Conservation (phyloP, 225 moss, liverwort and hornwort genomes). For the Pseudoscleropodium purum region DNA sequence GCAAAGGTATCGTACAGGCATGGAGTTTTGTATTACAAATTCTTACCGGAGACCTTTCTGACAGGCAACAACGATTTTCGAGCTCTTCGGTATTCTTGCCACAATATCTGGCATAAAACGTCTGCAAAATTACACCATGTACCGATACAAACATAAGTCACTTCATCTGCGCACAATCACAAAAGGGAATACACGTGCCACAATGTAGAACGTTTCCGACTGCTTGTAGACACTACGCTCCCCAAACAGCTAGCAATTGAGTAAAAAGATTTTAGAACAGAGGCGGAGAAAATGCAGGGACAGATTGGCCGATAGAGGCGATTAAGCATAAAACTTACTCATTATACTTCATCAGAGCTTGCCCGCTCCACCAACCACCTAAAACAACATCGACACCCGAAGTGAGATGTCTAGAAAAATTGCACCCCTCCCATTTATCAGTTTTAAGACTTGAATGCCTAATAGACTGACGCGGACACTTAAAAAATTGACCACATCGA, state of each 20-base stretch:
- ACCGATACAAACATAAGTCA: not conserved
- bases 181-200: not conserved
- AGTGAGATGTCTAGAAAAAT: not conserved
- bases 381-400: not conserved
- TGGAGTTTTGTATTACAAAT: not conserved
- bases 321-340: constrained; percentile 35
- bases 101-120: constrained; percentile 92
- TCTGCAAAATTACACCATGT: constrained; percentile 14
- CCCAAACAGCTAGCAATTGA: not conserved
- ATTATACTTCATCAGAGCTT: constrained; percentile 74
- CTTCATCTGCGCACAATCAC: not conserved
- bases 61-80: constrained; percentile 67
- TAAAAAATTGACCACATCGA: not conserved
- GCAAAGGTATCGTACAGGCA: not conserved
- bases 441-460: not conserved
- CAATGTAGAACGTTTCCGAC: not conserved
- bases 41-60: constrained; percentile 66
- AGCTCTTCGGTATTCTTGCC: constrained; percentile 70
- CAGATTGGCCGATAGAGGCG: not conserved
- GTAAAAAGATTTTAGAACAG: not conserved
- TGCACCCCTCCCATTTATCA: not conserved
- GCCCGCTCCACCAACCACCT: constrained; percentile 92
- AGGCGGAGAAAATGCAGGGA: not conserved
- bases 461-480: not conserved
- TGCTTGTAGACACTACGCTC: not conserved